Base-by-base conservation (phyloP, 116 monocot species). In the Cymodocea nodosa region DNA sequence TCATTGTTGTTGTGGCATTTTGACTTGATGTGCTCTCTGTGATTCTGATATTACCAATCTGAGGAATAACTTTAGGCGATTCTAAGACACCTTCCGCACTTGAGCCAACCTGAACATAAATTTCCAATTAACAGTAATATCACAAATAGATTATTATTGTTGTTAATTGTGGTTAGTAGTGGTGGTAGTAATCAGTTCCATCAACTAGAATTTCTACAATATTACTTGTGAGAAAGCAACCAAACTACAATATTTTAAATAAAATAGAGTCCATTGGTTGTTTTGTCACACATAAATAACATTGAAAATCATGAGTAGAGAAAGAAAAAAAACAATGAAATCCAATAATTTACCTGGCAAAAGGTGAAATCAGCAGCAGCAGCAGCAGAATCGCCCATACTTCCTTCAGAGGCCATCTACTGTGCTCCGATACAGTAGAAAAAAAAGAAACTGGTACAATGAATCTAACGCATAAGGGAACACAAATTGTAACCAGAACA, bases 11-110 rank as follows among this genome's bases (percentile, higher is more conserved):
- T 36, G 50, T 57, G 30, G 56, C 15, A 20, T 14, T 37, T 48
- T 40, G 62, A 66, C 68, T 66, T 9, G 12, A 52, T 57, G 48
- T 67, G 51, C 20, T 69, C 35, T 81, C 87, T 51, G 69, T 59
- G 30, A 83, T 77, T 52, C 25, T 65, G 37, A 84, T 78, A 50
- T 39, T 71, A 24, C 70, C 63, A 19, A 80, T 52, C 39, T 72
- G 73, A 7, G 77, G 77, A 63, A 94, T 74, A 4, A 53, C 72
- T 77, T 83, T 75, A 20, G 85, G 85, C 52, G 77, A 87, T 52
- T 77, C 79, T 59, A 77, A 61, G 12, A 52, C 18, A 44, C 72
- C 75, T 60, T 72, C 68, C 15, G n/a, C 70, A 58, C 37, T 63
- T 54, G 57, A 64, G 66, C 58, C 75, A 70, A 90, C 83, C 95